A percentile compares a stretch with the other conserved stretches of the same genome.
Conservation (phyloP, 176 grass and related monocot genomes). For the Bolboschoenus planiculmis region DNA sequence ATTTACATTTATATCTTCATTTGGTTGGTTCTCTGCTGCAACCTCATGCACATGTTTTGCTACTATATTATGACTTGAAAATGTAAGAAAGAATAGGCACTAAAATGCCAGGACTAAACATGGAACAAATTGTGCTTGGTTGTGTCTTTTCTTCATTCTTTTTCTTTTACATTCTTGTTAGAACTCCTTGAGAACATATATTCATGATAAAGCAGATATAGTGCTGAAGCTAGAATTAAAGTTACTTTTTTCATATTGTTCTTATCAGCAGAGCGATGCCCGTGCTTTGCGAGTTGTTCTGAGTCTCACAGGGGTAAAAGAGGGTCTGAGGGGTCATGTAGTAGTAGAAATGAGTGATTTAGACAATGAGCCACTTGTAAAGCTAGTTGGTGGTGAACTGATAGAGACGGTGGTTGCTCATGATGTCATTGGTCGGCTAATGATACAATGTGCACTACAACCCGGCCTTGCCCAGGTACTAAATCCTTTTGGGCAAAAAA, state of each 20-base stretch:
- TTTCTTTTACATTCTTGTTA: slow-evolving; percentile 6
- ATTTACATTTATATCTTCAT: not conserved
- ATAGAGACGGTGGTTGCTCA: slow-evolving; percentile 98
- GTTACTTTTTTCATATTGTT: slow-evolving; percentile 22
- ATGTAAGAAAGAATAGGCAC: not conserved
- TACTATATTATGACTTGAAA: not conserved
- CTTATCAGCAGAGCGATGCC: slow-evolving; percentile 64
- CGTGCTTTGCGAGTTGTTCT: slow-evolving; percentile 93
- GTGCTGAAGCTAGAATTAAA: not conserved
- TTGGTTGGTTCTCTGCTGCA: not conserved
- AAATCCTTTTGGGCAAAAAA: not conserved
- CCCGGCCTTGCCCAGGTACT: slow-evolving; percentile 93
- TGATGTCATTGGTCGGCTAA: slow-evolving; percentile 97
- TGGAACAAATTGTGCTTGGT: not conserved
- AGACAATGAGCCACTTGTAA: slow-evolving; percentile 98
- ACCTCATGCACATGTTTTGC: not conserved
- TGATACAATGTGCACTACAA: slow-evolving; percentile 99
- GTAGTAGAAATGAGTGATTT: slow-evolving; percentile 98
- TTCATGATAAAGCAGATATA: not conserved
- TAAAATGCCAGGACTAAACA: not conserved
- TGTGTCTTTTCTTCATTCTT: not conserved
- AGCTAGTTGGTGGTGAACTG: slow-evolving; percentile 86
- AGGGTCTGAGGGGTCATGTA: slow-evolving; percentile 84
- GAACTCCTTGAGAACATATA: not conserved
- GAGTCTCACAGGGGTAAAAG: slow-evolving; percentile 94